Percentiles rank a stretch among this genome's conserved stretches.
phyloP scores from a whole-genome alignment of 2,329 filamentous ascomycete genomes.

The Trematosphaeria pertusa region DNA sequence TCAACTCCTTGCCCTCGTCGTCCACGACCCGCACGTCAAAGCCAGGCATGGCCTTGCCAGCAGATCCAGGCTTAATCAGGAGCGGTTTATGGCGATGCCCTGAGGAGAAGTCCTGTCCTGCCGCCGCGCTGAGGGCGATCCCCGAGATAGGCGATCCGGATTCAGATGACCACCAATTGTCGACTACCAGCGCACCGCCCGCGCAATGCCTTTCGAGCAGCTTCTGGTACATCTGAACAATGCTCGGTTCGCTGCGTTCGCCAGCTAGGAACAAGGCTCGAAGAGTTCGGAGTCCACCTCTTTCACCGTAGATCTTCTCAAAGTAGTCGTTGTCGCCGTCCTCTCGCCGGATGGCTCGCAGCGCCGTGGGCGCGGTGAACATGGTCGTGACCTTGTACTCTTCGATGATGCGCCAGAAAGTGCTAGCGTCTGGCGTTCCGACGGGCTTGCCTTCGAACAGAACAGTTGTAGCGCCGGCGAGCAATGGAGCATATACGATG shows the following conservation, averaged over 20 bases:
- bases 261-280: slow-evolving; percentile 84
- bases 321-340: slow-evolving; percentile 78
- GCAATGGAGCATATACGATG: slow-evolving; percentile 86
- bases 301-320: slow-evolving; percentile 63
- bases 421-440: slow-evolving; percentile 84
- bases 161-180: slow-evolving; percentile 79
- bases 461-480: slow-evolving; percentile 84
- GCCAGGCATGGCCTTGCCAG: slow-evolving; percentile 89
- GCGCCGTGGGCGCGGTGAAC: slow-evolving; percentile 86
- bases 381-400: slow-evolving; percentile 81
- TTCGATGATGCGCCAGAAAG: slow-evolving; percentile 86
- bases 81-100: slow-evolving; percentile 56
- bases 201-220: slow-evolving; percentile 73
- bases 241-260: slow-evolving; percentile 86
- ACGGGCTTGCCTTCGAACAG: slow-evolving; percentile 95
- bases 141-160: slow-evolving; percentile 73
- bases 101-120: slow-evolving; percentile 62
- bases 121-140: slow-evolving; percentile 68
- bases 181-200: slow-evolving; percentile 67
- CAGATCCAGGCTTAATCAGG: slow-evolving; percentile 79
- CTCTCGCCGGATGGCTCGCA: slow-evolving; percentile 85
- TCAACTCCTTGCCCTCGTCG: slow-evolving; percentile 75
- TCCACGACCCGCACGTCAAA: slow-evolving; percentile 88
- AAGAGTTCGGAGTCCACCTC: slow-evolving; percentile 74
- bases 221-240: slow-evolving; percentile 80